These are phyloP conservation scores for Tulasnella sp. DNA, from an alignment of 768 basidiomycete species.

Conservation along the genomic window DNA sequence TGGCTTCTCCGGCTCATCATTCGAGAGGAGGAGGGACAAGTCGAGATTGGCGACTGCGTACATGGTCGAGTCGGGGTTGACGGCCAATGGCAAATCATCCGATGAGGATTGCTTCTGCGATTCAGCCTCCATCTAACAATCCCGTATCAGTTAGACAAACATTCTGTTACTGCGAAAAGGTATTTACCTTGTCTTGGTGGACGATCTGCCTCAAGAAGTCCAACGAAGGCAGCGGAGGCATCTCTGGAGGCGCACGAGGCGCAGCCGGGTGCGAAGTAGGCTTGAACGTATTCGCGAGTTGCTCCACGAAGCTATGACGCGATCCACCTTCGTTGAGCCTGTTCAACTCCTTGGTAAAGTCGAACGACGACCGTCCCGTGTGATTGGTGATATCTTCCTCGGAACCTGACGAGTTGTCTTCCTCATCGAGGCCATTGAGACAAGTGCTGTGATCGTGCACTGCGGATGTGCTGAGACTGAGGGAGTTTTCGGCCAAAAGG, in stretches of 20 bases:
- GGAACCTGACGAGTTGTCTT: background rate
- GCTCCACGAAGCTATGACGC: constrained; percentile 65
- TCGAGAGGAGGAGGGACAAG: constrained; percentile 2
- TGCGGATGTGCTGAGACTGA: background rate
- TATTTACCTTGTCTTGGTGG: background rate
- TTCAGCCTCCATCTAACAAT: background rate
- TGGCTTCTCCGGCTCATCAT: background rate
- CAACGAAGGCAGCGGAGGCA: constrained; percentile 37
- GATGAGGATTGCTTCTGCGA: background rate
- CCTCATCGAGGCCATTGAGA: background rate
- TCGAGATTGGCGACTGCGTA: constrained; percentile 13
- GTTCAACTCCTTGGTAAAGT: constrained; percentile 70
- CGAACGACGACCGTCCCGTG: constrained; percentile 69
- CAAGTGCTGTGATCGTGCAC: background rate
- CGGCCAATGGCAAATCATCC: background rate
- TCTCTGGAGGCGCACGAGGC: constrained; percentile 26
- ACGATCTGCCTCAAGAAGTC: background rate
- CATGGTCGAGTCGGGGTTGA: constrained; percentile 2
- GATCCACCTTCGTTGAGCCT: constrained; percentile 58
- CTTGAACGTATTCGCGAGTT: constrained; percentile 68
- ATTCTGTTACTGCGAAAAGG: too few species aligned
- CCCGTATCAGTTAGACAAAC: too few species aligned
- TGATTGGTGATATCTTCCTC: constrained; percentile 28
- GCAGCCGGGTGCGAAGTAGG: constrained; percentile 62
- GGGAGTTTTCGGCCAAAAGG: background rate